Conservation (phyloP, 1,284 basidiomycete genomes). For the Peniophora sp. region DNA sequence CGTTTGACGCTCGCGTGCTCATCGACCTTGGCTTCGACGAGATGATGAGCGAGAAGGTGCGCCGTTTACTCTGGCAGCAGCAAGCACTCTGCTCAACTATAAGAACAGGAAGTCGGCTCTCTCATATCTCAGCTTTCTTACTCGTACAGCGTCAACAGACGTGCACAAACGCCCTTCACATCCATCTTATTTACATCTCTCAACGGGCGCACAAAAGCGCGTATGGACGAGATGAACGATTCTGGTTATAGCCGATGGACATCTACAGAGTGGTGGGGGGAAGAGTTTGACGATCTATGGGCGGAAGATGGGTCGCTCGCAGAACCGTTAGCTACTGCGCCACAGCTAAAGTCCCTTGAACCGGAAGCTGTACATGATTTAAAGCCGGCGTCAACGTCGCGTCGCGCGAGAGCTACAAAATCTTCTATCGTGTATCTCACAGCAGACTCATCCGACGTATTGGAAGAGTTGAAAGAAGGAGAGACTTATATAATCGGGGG, state of each 20-base stretch:
- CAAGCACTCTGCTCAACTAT: conserved; percentile 1
- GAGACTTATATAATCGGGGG: conserved; percentile 96
- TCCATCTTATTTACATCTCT: conserved; percentile 75
- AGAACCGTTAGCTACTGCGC: conserved; percentile 5
- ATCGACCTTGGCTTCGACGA: conserved; percentile 94
- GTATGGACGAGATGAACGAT: conserved; percentile 65
- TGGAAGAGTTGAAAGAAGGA: conserved; percentile 71
- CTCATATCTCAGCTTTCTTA: conserved; percentile 85
- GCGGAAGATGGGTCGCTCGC: conserved; percentile 9
- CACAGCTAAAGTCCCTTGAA: conserved; percentile 5
- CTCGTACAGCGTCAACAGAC: conserved; percentile 82
- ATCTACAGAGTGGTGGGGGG: conserved; percentile 75
- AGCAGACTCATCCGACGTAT: conserved; percentile 86
- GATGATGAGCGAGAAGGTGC: conserved; percentile 88
- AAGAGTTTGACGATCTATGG: conserved; percentile 69
- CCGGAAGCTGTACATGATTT: background rate
- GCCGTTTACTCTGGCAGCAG: conserved; percentile 17
- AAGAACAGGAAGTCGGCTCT: conserved; percentile 75
- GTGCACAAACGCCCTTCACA: conserved; percentile 62
- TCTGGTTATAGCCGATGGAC: conserved; percentile 76
- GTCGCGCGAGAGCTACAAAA: conserved; percentile 17
- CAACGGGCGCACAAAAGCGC: conserved; percentile 56
- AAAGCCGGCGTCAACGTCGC: background rate
- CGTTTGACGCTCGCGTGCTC: conserved; percentile 72
- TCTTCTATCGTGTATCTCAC: conserved; percentile 85